Base-by-base conservation (phyloP, 192 early-diverging fungal genomes). In the Spizellomyces punctatus region DNA sequence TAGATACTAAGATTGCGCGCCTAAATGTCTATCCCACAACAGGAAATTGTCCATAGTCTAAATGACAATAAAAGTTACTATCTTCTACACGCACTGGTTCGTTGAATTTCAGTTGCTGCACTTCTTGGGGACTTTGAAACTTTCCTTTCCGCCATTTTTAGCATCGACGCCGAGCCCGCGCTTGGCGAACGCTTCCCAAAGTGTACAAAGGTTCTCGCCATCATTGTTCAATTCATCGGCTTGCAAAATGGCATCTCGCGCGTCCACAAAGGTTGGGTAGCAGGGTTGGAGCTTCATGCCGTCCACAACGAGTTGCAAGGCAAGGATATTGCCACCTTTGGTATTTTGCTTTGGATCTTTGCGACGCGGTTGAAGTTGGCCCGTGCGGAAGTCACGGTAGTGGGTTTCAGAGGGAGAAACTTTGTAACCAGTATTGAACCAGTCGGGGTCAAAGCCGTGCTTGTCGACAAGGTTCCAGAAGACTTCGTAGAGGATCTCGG, bases 401-500 rank as follows among this genome's bases (percentile, higher is more conserved):
- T 10, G 17, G 54, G 42, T 52, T 21, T 42, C 12, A 36, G 56
- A 59, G 0, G 65, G 44, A 6, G 16, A 7, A 43, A 7, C 66
- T 54, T 63, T 44, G 21, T 12, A 44, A 42, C 47, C 58, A 8
- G 73, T 50, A 36, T 82, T 76, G 72, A 80, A 86, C 81, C 81
- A 83, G 62, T 82, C 81, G 5, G 69, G 55, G 56, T 82, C 79
- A 69, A 72, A 86, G 60, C 85, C 85, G 73, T 74, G 78, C 69
- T 78, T 73, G 52, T 86, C 85, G 43, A 86, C 85, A 21, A 86
- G 60, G 70, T 86, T 78, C 85, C 85, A 86, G 70, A 82, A 79
- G 8, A 88, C 83, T 69, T 96, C 95, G 77, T 93, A 95, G 48
- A 98, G 84, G 73, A 95, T 96, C 62, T 84, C 87, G 5, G 94